phyloP scores from a whole-genome alignment of 2,329 filamentous ascomycete genomes.

The Cadophora sp. region DNA sequence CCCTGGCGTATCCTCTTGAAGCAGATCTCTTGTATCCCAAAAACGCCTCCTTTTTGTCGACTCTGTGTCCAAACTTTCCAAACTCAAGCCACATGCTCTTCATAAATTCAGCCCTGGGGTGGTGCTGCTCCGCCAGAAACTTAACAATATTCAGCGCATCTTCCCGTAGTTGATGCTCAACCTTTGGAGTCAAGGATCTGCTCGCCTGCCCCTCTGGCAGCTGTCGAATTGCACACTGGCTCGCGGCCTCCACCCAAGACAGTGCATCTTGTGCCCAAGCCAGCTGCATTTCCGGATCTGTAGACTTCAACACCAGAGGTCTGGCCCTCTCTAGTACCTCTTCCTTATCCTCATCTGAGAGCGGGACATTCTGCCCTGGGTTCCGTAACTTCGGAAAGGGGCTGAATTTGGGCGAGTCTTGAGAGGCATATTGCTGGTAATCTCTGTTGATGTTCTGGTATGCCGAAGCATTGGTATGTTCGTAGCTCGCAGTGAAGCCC shows the following conservation, averaged over 20 bases:
- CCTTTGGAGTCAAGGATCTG: slow-evolving; percentile 79
- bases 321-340: slow-evolving; percentile 86
- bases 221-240: slow-evolving; percentile 68
- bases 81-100: slow-evolving; percentile 97
- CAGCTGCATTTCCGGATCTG: slow-evolving; percentile 95
- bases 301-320: slow-evolving; percentile 84
- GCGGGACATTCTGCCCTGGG: slow-evolving; percentile 85
- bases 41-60: slow-evolving; percentile 96
- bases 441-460: slow-evolving; percentile 43
- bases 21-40: slow-evolving; percentile 85
- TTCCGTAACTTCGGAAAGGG: slow-evolving; percentile 86
- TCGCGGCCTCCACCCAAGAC: slow-evolving; percentile 83
- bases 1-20: slow-evolving; percentile 83
- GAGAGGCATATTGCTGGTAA: slow-evolving; percentile 23
- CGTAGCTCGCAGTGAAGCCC: slow-evolving; percentile 42
- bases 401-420: slow-evolving; percentile 76
- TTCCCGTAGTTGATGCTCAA: slow-evolving; percentile 85
- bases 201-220: slow-evolving; percentile 50
- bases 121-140: slow-evolving; percentile 88
- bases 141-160: slow-evolving; percentile 92
- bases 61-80: slow-evolving; percentile 88
- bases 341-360: slow-evolving; percentile 93
- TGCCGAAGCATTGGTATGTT: slow-evolving; percentile 44
- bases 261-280: slow-evolving; percentile 95
- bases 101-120: slow-evolving; percentile 94